Base-by-base conservation (phyloP, 768 basidiomycete genomes). In the Gymnopilus dilepis region DNA sequence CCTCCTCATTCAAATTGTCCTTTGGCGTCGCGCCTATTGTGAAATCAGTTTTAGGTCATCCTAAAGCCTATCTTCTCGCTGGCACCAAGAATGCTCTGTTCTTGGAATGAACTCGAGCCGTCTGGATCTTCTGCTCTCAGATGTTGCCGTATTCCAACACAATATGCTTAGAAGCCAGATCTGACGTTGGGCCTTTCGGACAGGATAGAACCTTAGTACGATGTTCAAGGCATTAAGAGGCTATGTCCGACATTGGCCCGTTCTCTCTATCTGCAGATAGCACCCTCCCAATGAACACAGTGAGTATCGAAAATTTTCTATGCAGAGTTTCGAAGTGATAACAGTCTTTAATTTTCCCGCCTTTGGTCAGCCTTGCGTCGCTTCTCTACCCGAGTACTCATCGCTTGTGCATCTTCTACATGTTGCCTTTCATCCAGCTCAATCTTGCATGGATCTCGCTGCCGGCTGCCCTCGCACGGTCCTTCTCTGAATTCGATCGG, bases 401-500 rank as follows among this genome's bases (percentile, higher is more conserved):
- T 50, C 52, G 26, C 22, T 26, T 43, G 28, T 22, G 60, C 21
- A 47, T 37, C 53, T 22, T 22, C 15, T 26, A 38, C 30, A 45
- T 34, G 26, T 52, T 33, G 28, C 41, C 15, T 38, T 37, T 22
- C 37, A 31, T 61, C 26, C 31, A 48, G 30, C 7, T 15, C 30
- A 42, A 34, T 48, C 42, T 47, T 53, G 37, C 15, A 55, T 56
- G 57, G 47, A 60, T 57, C 50, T 60, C 51, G 60, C 26, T 26
- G 24, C 42, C 28, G 24, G 41, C 58, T 56, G 33, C 19, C 37
- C 51, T 60, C 60, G 59, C 59, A 38, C 53, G 58, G 56, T 4
- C 63, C 19, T 58, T 58, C n/a, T n/a, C n/a, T n/a, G n/a, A n/a
- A n/a, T n/a, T n/a, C 55, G 64, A 65, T 58, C 56, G 34, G 59